These are phyloP conservation scores for Olyra latifolia DNA, from an alignment of 176 grass and related monocot species.

Conservation along the genomic window DNA sequence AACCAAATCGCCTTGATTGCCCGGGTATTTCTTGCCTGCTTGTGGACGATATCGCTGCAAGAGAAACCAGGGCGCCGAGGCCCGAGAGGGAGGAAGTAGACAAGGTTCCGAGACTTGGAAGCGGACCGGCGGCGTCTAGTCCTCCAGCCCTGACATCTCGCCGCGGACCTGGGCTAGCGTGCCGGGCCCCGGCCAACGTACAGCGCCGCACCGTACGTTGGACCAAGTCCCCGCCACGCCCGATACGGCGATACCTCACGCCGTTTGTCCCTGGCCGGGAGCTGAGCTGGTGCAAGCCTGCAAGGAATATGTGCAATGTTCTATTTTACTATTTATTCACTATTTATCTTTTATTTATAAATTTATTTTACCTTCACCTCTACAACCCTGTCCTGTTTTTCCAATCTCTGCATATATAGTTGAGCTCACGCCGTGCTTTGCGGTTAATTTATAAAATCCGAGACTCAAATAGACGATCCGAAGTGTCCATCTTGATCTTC, in stretches of 20 bases:
- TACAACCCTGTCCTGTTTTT: no score
- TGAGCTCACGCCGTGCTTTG: no score
- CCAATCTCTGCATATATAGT: no score
- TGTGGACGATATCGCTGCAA: conserved; percentile 33
- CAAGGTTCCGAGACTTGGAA: neutral
- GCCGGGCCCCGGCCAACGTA: neutral
- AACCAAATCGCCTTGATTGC: neutral
- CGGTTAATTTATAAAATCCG: no score
- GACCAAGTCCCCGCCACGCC: conserved; percentile 4
- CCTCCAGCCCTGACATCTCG: neutral
- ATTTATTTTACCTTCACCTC: no score
- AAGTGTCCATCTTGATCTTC: no score
- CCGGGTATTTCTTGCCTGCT: neutral
- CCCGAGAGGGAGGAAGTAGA: neutral
- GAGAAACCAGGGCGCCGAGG: neutral
- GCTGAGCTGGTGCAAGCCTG: neutral
- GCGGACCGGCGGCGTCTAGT: neutral
- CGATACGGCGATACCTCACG: neutral
- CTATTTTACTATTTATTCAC: no score
- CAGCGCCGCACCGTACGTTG: neutral
- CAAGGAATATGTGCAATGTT: no score
- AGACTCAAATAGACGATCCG: no score
- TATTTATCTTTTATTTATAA: no score
- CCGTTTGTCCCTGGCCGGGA: neutral
- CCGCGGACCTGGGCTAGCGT: neutral